Base-by-base conservation (phyloP, 345 rosid genomes). In the Syzygium grande region DNA sequence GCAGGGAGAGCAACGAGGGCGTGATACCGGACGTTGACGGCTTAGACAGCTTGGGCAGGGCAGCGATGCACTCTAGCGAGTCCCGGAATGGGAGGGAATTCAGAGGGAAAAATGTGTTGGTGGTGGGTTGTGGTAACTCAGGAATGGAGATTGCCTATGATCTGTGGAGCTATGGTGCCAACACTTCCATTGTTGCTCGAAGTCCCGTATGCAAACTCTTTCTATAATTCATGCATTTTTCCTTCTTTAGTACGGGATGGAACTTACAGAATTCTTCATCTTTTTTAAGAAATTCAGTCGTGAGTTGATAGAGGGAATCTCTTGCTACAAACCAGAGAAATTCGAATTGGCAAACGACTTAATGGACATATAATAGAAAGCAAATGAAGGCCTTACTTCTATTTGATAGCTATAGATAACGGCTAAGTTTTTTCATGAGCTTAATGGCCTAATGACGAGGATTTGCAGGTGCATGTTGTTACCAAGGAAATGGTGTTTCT, bases 111-210 rank as follows among this genome's bases (percentile, higher is more conserved):
- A 51, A 90, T n/a, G 95, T 94, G 73, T 49, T 95, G 78, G 98
- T 95, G 5, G 95, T 94, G 15, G 95, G 98, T 21, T 86, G 93
- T 87, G 96, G 98, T 3, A 94, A 94, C 61, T 95, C 95, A 7
- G n/a, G n/a, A n/a, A n/a, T n/a, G n/a, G n/a, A n/a, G 87, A 95
- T 94, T 34, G 93, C 95, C 12, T 92, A 90, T 58, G 97, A 94
- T 86, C 41, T 94, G 15, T 88, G 91, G 10, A 90, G 59, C n/a
- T 51, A 51, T 12, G 90, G 89, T 52, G 96, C 94, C 41, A 79
- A 54, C 2, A 89, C 94, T 83, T 91, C 94, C 19, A 63, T 94
- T 22, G 93, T 94, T 46, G 89, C 85, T 56, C 93, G 92, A 34
- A 89, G 91, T 23, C 94, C 94, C 29, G 94, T 92, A 89, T 4